These are phyloP conservation scores for Cordyceps tenuipes DNA, from an alignment of 2,329 filamentous ascomycete genomes.

Conservation along the genomic window DNA sequence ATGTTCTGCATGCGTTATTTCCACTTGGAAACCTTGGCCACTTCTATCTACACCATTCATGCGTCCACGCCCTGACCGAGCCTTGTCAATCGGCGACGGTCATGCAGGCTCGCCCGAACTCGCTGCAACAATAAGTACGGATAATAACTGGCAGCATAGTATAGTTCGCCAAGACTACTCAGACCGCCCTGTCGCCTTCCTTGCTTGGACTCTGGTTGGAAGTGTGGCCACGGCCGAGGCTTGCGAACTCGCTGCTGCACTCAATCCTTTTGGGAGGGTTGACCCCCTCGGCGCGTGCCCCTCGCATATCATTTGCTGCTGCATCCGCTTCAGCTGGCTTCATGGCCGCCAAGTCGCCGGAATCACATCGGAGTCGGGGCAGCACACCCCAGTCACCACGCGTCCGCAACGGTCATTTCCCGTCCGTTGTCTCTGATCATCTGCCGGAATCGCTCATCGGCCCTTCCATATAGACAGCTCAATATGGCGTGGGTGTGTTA, in stretches of 20 bases:
- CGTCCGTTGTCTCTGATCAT: neutral
- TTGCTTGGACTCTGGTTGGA: neutral
- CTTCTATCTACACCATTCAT: neutral
- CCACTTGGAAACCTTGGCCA: neutral
- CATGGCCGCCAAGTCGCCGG: neutral
- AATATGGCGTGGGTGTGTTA: neutral
- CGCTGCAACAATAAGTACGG: neutral
- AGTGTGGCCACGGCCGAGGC: neutral
- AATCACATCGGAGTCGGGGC: conserved; percentile 6
- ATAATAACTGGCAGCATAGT: neutral
- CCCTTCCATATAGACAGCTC: neutral
- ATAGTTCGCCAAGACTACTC: neutral
- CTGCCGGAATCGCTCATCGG: neutral
- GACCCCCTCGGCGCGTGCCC: conserved; percentile 1
- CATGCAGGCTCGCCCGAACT: neutral
- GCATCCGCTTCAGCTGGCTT: neutral
- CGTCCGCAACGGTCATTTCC: neutral
- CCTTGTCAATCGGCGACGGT: neutral
- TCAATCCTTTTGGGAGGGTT: neutral
- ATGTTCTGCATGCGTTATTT: neutral
- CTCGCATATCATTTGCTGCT: conserved; percentile 1
- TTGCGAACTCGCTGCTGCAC: neutral
- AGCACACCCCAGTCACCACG: neutral
- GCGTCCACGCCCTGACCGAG: neutral
- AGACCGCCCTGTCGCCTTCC: neutral